Evolutionary conservation across 306 rosid species (phyloP), one percentile per base, ranked within the genome.

Genomic region (Rosa multiflora): DNA sequence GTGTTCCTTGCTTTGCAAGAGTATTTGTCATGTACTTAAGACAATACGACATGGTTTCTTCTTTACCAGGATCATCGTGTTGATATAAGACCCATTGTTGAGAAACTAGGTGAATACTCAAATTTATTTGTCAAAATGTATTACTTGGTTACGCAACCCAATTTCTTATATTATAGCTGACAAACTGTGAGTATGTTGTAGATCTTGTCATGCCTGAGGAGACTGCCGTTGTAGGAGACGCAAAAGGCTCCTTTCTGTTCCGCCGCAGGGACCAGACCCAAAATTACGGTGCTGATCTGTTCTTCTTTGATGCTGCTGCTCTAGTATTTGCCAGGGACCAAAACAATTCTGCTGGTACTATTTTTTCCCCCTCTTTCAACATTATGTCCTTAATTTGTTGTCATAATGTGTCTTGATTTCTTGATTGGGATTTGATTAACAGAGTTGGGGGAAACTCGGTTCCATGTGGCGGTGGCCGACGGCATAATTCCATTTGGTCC

Each of bases 151-250:
- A 35, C n/a, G 14, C 35, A 26, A 26, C 37, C 67, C 39, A 61
- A 26, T 10, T 61, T 73, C n/a, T 35, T 37, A 20, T 52, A 32
- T 32, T 32, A 32, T 32, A 55, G 46, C 37, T 55, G 32, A 53
- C 39, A 42, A 42, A 6, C 40, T 58, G 43, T 13, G 13, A 3
- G 29, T 61, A 61, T 26, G 56, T 70, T 75, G 68, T 88, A 92
- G 97, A 92, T 83, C 66, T 76, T 77, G 87, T 88, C 75, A 83
- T 90, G 89, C 91, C 90, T 4, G 81, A 23, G 72, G 92, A 88
- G 78, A 89, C 95, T 0, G 78, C 88, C 78, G 83, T 92, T 43
- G 91, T 87, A 46, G 95, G 95, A 56, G 89, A 87, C 77, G 89
- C 89, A 77, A 78, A 85, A 73, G 84, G 89, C 59, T 39, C 80